Evolutionary conservation across 2,329 filamentous ascomycete species (phyloP).

Genomic region (Pseudogymnoascus sp.): DNA sequence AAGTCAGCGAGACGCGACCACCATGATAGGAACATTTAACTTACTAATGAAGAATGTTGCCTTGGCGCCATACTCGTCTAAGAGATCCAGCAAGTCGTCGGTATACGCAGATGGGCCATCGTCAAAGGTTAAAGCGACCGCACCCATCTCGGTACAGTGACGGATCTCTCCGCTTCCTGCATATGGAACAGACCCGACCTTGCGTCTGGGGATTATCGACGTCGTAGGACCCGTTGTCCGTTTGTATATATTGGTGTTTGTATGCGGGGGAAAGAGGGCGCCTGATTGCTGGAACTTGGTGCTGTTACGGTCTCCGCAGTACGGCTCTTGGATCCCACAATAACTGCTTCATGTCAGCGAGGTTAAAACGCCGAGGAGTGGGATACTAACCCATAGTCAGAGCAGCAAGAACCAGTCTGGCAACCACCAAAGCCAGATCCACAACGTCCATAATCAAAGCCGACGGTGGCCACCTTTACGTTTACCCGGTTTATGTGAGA

Average conservation of each 20-base stretch:
- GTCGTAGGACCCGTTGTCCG: not conserved
- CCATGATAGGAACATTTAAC: not conserved
- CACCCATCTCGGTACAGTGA: constrained; percentile 46
- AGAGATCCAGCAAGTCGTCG: constrained; percentile 50
- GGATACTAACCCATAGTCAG: constrained; percentile 7
- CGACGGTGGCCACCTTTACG: not conserved
- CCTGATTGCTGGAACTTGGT: not conserved
- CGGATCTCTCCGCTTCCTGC: not conserved
- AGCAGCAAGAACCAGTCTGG: constrained; percentile 22
- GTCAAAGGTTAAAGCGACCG: constrained; percentile 59
- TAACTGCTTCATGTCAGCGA: not conserved
- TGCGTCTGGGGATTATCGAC: not conserved
- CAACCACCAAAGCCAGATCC: constrained; percentile 23
- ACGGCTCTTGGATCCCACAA: not conserved
- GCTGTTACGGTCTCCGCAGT: not conserved
- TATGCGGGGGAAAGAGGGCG: not conserved
- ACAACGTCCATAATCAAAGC: constrained; percentile 14
- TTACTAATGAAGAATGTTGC: constrained; percentile 47
- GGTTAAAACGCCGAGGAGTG: not conserved
- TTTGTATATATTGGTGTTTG: not conserved
- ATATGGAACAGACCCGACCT: not conserved
- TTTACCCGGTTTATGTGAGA: not conserved
- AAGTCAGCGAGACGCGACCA: not conserved
- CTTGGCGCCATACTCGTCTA: constrained; percentile 51
- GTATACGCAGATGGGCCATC: constrained; percentile 59